phyloP scores from a whole-genome alignment of 345 rosid species.

The Crucihimalaya himalaica region DNA sequence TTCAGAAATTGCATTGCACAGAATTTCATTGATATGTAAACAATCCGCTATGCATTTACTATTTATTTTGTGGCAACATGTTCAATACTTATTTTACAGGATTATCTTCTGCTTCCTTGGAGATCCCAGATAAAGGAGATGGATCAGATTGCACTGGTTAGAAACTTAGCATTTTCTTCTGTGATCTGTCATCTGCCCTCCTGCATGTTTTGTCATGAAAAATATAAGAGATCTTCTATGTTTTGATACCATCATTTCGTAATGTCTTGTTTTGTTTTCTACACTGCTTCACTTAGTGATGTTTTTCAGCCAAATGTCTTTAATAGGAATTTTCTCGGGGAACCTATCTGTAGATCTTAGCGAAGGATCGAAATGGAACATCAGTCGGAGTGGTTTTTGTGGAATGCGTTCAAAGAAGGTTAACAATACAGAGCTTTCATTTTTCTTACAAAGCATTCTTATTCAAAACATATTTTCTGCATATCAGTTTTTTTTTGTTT shows the following conservation, averaged over 20 bases:
- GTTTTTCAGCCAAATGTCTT: slow-evolving; percentile 7
- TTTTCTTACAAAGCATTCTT: slow-evolving; percentile 1
- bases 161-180: slow-evolving; percentile 10
- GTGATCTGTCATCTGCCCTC: not conserved
- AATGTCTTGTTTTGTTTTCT: not conserved
- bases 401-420: slow-evolving; percentile 99
- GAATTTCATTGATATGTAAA: slow-evolving; percentile 5
- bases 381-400: slow-evolving; percentile 84
- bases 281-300: slow-evolving; percentile 13
- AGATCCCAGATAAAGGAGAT: slow-evolving; percentile 56
- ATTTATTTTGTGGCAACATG: not conserved
- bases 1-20: not conserved
- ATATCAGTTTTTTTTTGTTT: not conserved
- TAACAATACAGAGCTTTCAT: not conserved
- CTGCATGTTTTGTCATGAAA: not conserved
- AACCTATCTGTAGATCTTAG: slow-evolving; percentile 68
- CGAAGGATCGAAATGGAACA: slow-evolving; percentile 78
- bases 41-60: not conserved
- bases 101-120: slow-evolving; percentile 89
- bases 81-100: slow-evolving; percentile 50
- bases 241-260: not conserved
- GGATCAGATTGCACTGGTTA: slow-evolving; percentile 57
- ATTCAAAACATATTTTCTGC: not conserved
- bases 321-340: slow-evolving; percentile 83
- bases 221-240: not conserved